Evolutionary conservation across 2,329 filamentous ascomycete genomes (phyloP).

Genomic region (Periglandula ipomoeae): DNA sequence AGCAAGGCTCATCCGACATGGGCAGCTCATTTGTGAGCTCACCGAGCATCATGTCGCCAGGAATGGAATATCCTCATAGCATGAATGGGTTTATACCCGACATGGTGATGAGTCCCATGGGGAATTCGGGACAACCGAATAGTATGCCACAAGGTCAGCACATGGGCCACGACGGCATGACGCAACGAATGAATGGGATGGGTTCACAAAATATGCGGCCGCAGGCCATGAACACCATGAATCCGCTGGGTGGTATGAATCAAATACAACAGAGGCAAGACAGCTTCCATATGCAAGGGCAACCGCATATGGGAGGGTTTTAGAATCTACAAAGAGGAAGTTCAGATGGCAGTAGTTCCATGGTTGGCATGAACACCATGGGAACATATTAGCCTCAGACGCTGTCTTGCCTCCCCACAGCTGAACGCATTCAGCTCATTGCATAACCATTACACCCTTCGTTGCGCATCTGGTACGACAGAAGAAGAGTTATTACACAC

Average conservation of each 20-base stretch:
- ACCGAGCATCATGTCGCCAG: conserved; percentile 44
- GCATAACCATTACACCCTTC: neutral
- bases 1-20: conserved; percentile 25
- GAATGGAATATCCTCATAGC: conserved; percentile 37
- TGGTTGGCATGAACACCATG: conserved; percentile 21
- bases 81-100: conserved; percentile 43
- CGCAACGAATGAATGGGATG: conserved; percentile 19
- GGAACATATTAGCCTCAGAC: conserved; percentile 1
- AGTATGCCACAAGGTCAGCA: conserved; percentile 18
- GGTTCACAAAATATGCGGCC: conserved; percentile 15
- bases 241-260: conserved; percentile 18
- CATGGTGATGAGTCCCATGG: conserved; percentile 43
- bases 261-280: conserved; percentile 21
- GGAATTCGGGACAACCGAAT: conserved; percentile 16
- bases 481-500: neutral
- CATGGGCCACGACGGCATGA: conserved; percentile 18
- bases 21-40: conserved; percentile 43
- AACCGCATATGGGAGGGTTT: conserved; percentile 30
- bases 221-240: conserved; percentile 23
- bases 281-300: conserved; percentile 23
- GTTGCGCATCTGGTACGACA: neutral
- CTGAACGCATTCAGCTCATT: neutral
- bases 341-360: conserved; percentile 21
- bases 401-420: no score
- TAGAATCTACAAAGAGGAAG: conserved; percentile 38